Evolutionary conservation across 2,329 filamentous ascomycete genomes (phyloP).

Genomic region (Magnaporthiopsis poae): DNA sequence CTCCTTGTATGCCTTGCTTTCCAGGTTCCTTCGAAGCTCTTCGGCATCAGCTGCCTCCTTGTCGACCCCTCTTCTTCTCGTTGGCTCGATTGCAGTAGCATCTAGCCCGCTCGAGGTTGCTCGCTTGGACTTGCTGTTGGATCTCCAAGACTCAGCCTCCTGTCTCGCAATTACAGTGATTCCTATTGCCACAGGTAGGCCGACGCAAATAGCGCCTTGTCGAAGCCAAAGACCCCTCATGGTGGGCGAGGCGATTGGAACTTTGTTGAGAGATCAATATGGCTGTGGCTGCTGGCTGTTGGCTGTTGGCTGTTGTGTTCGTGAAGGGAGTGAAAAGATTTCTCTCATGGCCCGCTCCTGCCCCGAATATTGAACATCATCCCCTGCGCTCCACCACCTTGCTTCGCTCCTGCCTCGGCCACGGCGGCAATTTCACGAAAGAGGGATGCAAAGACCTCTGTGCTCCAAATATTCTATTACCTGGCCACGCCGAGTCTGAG

Average conservation of each 20-base stretch:
- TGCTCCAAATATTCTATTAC: no score
- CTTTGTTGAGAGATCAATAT: no score
- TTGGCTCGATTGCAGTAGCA: not conserved
- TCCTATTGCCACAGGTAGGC: not conserved
- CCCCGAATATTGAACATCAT: no score
- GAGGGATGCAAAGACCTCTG: no score
- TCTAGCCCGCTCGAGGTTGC: not conserved
- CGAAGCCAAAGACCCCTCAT: not conserved
- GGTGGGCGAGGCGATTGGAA: not conserved
- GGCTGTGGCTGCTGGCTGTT: no score
- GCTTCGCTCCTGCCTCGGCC: no score
- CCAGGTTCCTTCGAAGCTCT: not conserved
- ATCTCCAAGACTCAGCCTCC: not conserved
- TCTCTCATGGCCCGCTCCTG: no score
- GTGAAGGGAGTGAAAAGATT: no score
- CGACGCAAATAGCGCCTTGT: not conserved
- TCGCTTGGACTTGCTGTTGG: not conserved
- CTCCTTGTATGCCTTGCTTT: constrained; percentile 5
- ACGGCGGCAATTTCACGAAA: no score
- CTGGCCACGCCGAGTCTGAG: no score
- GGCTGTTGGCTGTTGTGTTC: no score
- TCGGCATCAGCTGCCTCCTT: not conserved
- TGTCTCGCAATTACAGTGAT: not conserved
- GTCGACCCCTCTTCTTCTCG: not conserved
- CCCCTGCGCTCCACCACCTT: no score